Base-by-base conservation (phyloP, 352 stramenopile genomes). In the Phytophthora cactorum region DNA sequence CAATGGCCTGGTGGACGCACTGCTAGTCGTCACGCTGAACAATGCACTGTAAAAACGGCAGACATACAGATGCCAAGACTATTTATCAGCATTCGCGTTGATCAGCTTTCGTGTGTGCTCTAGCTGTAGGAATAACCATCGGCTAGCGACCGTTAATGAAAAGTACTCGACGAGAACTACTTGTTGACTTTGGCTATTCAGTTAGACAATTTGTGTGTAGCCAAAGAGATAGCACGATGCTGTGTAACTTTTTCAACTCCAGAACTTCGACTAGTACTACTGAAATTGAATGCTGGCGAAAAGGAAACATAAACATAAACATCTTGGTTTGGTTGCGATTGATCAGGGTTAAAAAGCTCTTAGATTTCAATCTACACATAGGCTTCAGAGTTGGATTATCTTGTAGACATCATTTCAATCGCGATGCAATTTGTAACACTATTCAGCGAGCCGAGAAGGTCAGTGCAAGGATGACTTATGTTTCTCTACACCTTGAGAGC, bases 341-440 rank as follows among this genome's bases (percentile, higher is more conserved):
- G 78, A 88, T 91, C 83, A 91, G 83, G 69, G 83, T 91, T 91
- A 91, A 91, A 91, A 91, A 89, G 83, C 81, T 91, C 81, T 87
- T 81, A 71, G 77, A 72, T 68, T 80, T 84, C 52, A 63, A 28
- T 91, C 83, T 83, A 91, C 83, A 91, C 72, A 79, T 86, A 80
- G 68, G 69, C 72, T 91, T 91, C 83, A 89, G 83, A 86, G 83
- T 91, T 91, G 83, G 83, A 91, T 91, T 91, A 86, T 91, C 80
- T 78, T 86, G 61, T 72, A 66, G 64, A 82, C 83, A 86, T 91
- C 83, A 79, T 72, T 75, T 82, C 76, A 88, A 84, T 88, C 70
- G 70, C 59, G 14, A 54, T 17, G 17, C 50, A 34, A 43, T 27
- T 63, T 22, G 34, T 41, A 0, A 5, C 44, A 17, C 7, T 39